Evolutionary conservation across 441 rosid genomes (phyloP), one percentile per base, ranked within the genome.

Genomic region (Pelargonium myrrhifolium): DNA sequence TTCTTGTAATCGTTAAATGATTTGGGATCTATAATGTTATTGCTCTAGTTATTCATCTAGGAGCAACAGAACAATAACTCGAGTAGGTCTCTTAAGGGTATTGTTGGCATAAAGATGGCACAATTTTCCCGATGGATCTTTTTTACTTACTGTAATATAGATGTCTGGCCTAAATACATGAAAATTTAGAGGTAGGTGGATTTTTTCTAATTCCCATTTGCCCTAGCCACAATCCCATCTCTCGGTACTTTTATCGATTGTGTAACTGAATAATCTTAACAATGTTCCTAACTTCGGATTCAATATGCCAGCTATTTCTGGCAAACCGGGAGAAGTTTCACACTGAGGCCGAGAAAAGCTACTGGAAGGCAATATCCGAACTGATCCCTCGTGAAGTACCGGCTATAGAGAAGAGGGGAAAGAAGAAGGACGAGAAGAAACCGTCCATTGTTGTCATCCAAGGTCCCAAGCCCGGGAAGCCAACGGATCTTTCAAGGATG

Each of bases 391-490:
- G 87, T 7, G 98, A 93, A 78, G 93, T 85, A 37, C 82, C 93
- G 2, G 86, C 84, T 70, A 85, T 90, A 18, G 96, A 86, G 82
- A 87, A 81, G 81, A 87, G 96, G 71, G 88, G 87, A 64, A 89
- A 83, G 75, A 89, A 76, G 68, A 92, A 90, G 62, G 84, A 87
- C 0, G 96, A 88, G 64, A 88, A 86, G 88, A 88, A 83, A 70
- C 88, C 96, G 49, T 83, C 88, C 0, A 70, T 87, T 11, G 64
- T 66, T 4, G 83, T 93, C 64, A 74, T 89, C 59, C 96, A 91
- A 70, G 97, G 99, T 24, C 99, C 97, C 21, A 93, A 91, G 76
- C 97, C 99, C n/a, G 97, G 97, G 73, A 94, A 91, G 78, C 96
- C 89, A 8, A 86, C 97, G 1, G 99, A 94, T 74, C 87, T 94